Evolutionary conservation across 179 eudicot genomes (phyloP), one percentile per base, ranked within the genome.

Genomic region (Carnegiea gigantea): DNA sequence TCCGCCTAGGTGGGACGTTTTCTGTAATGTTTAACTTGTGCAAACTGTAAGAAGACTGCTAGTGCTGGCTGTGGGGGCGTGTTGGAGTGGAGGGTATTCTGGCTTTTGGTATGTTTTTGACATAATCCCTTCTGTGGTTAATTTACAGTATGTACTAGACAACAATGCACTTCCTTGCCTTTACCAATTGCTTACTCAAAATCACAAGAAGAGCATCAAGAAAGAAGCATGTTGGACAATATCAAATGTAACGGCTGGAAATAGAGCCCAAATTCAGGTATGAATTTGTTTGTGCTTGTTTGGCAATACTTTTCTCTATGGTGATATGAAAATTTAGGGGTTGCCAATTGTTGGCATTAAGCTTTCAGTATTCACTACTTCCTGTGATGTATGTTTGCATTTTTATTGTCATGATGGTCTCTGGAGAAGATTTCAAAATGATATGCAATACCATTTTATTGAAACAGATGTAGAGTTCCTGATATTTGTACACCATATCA

Each of bases 201-300:
- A 83, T 82, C 85, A 87, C 81, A 90, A 90, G 83, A 90, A 90
- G 77, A 90, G 92, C 83, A 90, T 90, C 77, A 88, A 84, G 86
- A 90, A 90, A 78, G 92, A 90, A 90, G 92, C 90, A 46, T 90
- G 92, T 76, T 90, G 92, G 92, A 90, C 92, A 46, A 83, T 90
- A 82, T 90, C 92, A 17, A 90, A 90, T 75, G 88, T 90, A 77
- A 90, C 92, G 70, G 92, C 92, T 70, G 92, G 92, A 72, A 90
- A 87, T 74, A 88, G 78, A 83, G 78, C 84, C 67, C 90, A 90
- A 73, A 90, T 90, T 68, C 93, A 90, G 90, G 93, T 86, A 81
- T 38, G 40, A 36, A 12, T 70, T 38, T 20, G 17, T 68, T n/a
- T 51, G 11, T 30, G 23, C 33, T 28, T 65, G 18, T 13, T 65